These are phyloP conservation scores for Colletotrichum sp. DNA, from an alignment of 2,329 filamentous ascomycete species.

Conservation along the genomic window DNA sequence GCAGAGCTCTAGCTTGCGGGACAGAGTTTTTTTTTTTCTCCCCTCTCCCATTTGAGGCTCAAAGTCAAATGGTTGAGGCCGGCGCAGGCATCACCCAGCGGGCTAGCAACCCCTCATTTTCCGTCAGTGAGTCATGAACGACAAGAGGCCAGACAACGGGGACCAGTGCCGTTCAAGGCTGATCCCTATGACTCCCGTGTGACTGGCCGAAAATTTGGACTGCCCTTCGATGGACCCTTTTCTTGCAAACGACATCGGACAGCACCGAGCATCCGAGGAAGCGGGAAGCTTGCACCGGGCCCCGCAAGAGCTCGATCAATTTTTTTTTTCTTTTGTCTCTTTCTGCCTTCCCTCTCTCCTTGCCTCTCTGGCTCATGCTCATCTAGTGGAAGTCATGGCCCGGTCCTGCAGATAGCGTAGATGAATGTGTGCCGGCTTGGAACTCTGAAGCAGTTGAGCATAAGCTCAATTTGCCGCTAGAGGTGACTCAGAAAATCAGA, in stretches of 20 bases:
- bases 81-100: conserved; percentile 6
- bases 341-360: background rate
- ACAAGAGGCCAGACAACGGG: conserved; percentile 6
- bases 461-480: background rate
- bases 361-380: background rate
- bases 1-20: background rate
- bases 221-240: background rate
- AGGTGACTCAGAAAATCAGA: background rate
- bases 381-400: background rate
- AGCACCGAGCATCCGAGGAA: conserved; percentile 9
- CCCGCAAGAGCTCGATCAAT: conserved; percentile 1
- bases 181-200: background rate
- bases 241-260: background rate
- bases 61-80: background rate
- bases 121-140: conserved; percentile 18
- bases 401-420: background rate
- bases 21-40: conserved; percentile 11
- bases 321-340: background rate
- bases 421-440: background rate
- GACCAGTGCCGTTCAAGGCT: conserved; percentile 2
- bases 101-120: conserved; percentile 9
- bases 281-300: background rate
- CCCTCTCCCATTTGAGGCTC: background rate
- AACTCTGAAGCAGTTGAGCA: background rate
- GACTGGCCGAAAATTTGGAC: conserved; percentile 8